Evolutionary conservation across 768 basidiomycete genomes (phyloP).

Genomic region (Suillus discolor): DNA sequence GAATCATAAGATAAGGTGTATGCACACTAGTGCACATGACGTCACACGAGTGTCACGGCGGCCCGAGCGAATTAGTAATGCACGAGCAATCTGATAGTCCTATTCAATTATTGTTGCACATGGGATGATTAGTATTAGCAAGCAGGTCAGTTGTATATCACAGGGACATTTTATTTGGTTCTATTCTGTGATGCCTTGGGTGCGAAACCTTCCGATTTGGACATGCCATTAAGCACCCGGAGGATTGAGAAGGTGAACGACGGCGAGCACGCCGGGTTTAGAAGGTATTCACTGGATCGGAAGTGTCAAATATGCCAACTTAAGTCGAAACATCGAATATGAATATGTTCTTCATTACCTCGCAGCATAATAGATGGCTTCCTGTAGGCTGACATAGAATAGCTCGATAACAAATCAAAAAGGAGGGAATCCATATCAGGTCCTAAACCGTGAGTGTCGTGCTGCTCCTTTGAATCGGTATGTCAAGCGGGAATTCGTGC

Average conservation of each 20-base stretch:
- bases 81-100: too few relatives aligned
- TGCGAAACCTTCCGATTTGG: background rate
- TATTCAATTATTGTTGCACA: background rate
- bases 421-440: background rate
- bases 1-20: conserved; percentile 3
- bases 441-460: background rate
- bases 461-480: background rate
- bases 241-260: background rate
- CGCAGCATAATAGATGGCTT: background rate
- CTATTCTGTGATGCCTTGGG: background rate
- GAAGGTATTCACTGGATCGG: background rate
- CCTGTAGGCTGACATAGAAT: background rate
- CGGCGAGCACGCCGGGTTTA: background rate
- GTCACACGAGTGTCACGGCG: background rate
- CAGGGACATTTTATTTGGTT: background rate
- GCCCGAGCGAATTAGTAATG: background rate
- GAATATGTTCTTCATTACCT: background rate
- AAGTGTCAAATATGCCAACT: background rate
- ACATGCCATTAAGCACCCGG: background rate
- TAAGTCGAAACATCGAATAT: background rate
- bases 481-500: background rate
- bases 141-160: background rate
- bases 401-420: background rate
- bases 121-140: background rate
- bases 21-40: background rate